Base-by-base conservation (phyloP, 208 protist genomes). In the Leishmania turanica region DNA sequence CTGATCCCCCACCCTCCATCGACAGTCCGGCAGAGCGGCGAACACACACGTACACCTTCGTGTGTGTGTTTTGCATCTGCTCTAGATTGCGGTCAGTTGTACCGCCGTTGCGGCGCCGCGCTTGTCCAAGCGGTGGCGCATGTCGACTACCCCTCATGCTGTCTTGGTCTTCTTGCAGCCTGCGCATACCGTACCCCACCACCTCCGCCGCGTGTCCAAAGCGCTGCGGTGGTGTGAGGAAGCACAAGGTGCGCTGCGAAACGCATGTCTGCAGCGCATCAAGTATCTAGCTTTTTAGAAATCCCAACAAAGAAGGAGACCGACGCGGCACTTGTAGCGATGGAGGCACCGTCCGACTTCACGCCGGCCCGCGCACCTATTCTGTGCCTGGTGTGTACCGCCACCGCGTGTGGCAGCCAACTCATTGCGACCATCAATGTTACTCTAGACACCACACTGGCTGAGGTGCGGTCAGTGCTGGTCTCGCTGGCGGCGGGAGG, bases 371-470 rank as follows among this genome's bases (percentile, higher is more conserved):
- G 84, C 21, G 88, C 85, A 7, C 74, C 93, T 15, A 85, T 95
- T 42, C 86, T 95, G 71, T 95, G 91, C 75, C 80, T 93, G 9
- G 82, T 96, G n/a, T 90, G 91, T 75, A 96, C 93, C 3, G 83
- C 79, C 37, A 78, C 72, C n/a, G 80, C 88, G n/a, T 90, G 87
- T 37, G 91, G 93, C 51, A 92, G 85, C 65, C 75, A 83, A 9
- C 83, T 95, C 51, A 88, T 95, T 51, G 93, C 89, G 40, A 97
- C 93, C 13, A 54, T 97, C 7, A 90, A 89, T 40, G 85, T 90
- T 37, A 83, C 82, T 0, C 83, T 93, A 7, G 82, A 83, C 53
- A 81, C 89, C 34, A 89, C 90, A 2, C 79, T 97, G 2, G 79
- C 85, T 0, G 89, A 95, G 27, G 91, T 95, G 53, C 91, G 91